Conservation (phyloP, 1,139 yeast genomes). For the Hemisphaericaspora subhashii region DNA sequence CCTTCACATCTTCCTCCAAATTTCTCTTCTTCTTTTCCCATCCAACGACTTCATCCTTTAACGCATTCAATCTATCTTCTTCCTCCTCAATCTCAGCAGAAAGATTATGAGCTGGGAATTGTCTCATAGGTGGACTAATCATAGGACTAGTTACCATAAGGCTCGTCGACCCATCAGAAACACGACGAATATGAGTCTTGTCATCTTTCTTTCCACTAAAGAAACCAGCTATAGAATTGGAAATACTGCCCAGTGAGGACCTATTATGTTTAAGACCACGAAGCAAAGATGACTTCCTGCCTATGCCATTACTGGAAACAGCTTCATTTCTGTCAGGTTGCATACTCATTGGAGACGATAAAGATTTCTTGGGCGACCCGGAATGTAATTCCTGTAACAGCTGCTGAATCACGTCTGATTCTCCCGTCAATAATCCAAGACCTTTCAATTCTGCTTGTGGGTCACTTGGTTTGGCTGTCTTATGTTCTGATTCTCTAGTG, state of each 20-base stretch:
- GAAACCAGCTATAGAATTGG: conserved; percentile 15
- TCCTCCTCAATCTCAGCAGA: conserved; percentile 14
- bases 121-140: not conserved
- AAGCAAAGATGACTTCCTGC: conserved; percentile 32
- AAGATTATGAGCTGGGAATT: not conserved
- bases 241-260: conserved; percentile 26
- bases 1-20: conserved; percentile 31
- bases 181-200: conserved; percentile 39
- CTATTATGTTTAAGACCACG: conserved; percentile 41
- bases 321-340: conserved; percentile 6
- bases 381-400: not conserved
- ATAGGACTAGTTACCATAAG: not conserved
- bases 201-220: conserved; percentile 30
- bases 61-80: conserved; percentile 13
- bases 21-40: conserved; percentile 30
- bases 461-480: not conserved
- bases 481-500: not conserved
- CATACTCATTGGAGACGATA: conserved; percentile 10
- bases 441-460: not conserved
- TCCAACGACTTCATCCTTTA: conserved; percentile 44
- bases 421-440: not conserved
- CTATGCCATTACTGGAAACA: conserved; percentile 18
- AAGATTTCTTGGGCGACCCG: conserved; percentile 1
- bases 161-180: conserved; percentile 42
- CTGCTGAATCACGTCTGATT: not conserved